Evolutionary conservation across 106 monocot genomes (phyloP), one percentile per base, ranked within the genome.

Genomic region (Chionographis japonica): DNA sequence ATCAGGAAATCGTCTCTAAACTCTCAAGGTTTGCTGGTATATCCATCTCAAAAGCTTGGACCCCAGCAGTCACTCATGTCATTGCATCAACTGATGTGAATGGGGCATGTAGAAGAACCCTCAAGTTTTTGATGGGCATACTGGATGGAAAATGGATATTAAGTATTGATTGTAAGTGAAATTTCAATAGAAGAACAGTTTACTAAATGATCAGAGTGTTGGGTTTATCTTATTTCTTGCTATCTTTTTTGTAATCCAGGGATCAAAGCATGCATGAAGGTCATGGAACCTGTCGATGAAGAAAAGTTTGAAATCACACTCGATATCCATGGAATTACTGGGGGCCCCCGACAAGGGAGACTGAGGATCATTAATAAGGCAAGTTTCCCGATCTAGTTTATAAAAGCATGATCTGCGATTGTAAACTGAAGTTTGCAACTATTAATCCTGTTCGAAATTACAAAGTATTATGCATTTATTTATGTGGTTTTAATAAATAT

Each of bases 61-160:
- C 62, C 56, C 79, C 92, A 40, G 67, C 56, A 40, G 77, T 90
- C 20, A 93, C 93, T 20, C 97, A 98, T 87, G 85, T 98, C 50
- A 98, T 98, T 75, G 77, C 97, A 62, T 87, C 97, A 54, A 81
- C 83, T 15, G 79, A 98, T 68, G 74, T 76, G 37, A 78, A 72
- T 68, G 90, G 90, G 18, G 85, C 97, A 62, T 90, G 87, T 54
- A 90, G 68, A 58, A 80, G 97, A 77, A 98, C 97, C 2, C 72
- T 98, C 3, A 93, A 98, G 54, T 78, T 83, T 63, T 60, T 98
- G 74, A 98, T 90, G 93, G 97, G 69, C 40, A 83, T 98, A 68
- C 56, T 89, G 15, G 74, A 77, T 54, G 97, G 97, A 65, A 92
- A 87, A 77, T 98, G 97, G 97, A 85, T 98, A 53, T 58, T 98